Percentiles rank a stretch among this genome's conserved stretches.
These are phyloP conservation scores for Echinosophora koreensis DNA, from an alignment of 306 rosid genomes.

Conservation along the genomic window DNA sequence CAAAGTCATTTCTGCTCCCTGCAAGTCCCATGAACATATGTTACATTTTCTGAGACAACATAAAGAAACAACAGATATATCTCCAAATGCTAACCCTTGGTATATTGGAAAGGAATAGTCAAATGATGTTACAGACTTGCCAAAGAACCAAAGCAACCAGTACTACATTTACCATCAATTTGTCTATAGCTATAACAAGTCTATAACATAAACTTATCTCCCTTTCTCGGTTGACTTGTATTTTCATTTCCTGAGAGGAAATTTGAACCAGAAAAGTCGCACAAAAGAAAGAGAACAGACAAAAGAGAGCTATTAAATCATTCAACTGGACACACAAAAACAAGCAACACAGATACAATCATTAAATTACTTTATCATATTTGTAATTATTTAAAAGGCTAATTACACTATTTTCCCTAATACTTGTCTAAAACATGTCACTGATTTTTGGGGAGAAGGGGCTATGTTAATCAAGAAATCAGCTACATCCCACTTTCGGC, in stretches of 20 bases:
- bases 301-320: conserved; percentile 6
- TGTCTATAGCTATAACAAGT: conserved; percentile 51
- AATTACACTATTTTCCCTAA: conserved; percentile 1
- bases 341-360: not conserved
- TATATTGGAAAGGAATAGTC: conserved; percentile 30
- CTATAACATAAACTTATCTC: conserved; percentile 54
- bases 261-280: conserved; percentile 44
- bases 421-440: not conserved
- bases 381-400: not conserved
- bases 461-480: conserved; percentile 35
- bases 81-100: conserved; percentile 22
- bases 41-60: conserved; percentile 24
- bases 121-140: not conserved
- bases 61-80: conserved; percentile 15
- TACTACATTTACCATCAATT: conserved; percentile 59
- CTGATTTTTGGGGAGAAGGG: not conserved
- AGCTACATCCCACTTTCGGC: conserved; percentile 3
- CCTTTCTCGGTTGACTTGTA: conserved; percentile 52
- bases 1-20: conserved; percentile 63
- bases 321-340: conserved; percentile 9
- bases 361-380: not conserved
- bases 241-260: conserved; percentile 61
- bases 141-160: not conserved
- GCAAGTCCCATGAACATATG: conserved; percentile 46
- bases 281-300: conserved; percentile 4